Evolutionary conservation across 2,329 filamentous ascomycete species (phyloP).

Genomic region (Colletotrichum phormii): DNA sequence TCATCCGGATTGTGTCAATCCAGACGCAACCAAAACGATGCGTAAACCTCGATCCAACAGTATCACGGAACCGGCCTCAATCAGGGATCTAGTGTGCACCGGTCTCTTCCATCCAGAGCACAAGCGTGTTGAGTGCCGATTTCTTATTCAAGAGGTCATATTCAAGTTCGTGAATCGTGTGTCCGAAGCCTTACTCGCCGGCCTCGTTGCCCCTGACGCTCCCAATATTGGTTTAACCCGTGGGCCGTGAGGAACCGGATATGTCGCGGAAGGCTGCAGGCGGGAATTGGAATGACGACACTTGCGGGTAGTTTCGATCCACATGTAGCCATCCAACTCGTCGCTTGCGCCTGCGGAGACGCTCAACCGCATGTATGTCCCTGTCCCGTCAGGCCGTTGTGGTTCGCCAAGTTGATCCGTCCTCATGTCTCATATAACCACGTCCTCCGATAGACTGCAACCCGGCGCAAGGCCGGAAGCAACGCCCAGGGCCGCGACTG

Average conservation of each 20-base stretch:
- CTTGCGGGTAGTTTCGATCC: constrained; percentile 11
- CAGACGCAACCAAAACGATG: constrained; percentile 19
- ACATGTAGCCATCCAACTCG: constrained; percentile 8
- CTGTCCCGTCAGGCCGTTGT: constrained; percentile 18
- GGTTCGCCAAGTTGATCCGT: constrained; percentile 3
- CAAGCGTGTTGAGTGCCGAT: not conserved
- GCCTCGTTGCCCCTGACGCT: not conserved
- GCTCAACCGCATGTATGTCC: constrained; percentile 10
- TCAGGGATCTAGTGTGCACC: not conserved
- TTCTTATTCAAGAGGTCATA: not conserved
- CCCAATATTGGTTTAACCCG: constrained; percentile 3
- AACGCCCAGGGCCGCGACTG: not conserved
- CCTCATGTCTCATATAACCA: constrained; percentile 7
- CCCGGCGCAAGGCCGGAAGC: constrained; percentile 7
- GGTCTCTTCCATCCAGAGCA: not conserved
- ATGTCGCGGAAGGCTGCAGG: constrained; percentile 18
- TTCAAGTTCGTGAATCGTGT: not conserved
- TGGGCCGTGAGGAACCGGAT: not conserved
- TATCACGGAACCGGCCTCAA: not conserved
- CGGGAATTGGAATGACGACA: constrained; percentile 34
- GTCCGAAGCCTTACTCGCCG: not conserved
- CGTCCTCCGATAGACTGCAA: constrained; percentile 10
- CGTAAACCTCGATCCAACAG: not conserved
- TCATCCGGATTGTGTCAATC: constrained; percentile 20
- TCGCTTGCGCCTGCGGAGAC: not conserved